Evolutionary conservation across 805 yeast genomes (phyloP).

Genomic region (Wickerhamomyces tratensis): DNA sequence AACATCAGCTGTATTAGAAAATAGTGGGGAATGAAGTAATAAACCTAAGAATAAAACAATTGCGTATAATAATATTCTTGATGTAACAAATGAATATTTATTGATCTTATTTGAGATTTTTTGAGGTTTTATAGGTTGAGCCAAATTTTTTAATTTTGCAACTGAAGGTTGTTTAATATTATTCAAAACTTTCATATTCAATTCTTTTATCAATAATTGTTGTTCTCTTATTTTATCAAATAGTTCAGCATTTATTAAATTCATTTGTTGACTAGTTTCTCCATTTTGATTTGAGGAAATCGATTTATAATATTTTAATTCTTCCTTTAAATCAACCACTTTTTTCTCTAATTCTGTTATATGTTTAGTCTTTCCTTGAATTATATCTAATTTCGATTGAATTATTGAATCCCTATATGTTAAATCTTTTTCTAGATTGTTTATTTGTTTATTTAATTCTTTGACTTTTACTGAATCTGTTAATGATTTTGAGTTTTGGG

Average conservation of each 20-base stretch:
- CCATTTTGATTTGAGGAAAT: no score
- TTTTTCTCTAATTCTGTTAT: not conserved
- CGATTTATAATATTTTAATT: not conserved
- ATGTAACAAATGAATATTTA: no score
- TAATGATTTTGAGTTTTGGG: slow-evolving; percentile 2
- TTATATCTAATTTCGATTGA: slow-evolving; percentile 5
- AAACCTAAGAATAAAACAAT: no score
- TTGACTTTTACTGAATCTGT: not conserved
- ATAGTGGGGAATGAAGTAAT: no score
- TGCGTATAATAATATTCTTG: no score
- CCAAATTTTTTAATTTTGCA: no score
- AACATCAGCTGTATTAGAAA: no score
- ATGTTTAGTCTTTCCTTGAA: slow-evolving; percentile 4
- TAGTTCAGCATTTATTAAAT: not conserved
- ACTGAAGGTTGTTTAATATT: not conserved
- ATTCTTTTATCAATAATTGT: slow-evolving; percentile 5
- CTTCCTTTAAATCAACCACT: not conserved
- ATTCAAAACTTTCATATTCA: not conserved
- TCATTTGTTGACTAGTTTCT: not conserved
- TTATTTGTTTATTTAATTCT: slow-evolving; percentile 2
- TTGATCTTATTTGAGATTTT: no score
- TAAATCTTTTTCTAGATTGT: slow-evolving; percentile 14
- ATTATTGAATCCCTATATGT: slow-evolving; percentile 14
- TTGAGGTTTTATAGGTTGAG: no score
- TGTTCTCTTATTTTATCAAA: not conserved